phyloP scores from a whole-genome alignment of 768 basidiomycete genomes.

The Amanita pallidorosea region DNA sequence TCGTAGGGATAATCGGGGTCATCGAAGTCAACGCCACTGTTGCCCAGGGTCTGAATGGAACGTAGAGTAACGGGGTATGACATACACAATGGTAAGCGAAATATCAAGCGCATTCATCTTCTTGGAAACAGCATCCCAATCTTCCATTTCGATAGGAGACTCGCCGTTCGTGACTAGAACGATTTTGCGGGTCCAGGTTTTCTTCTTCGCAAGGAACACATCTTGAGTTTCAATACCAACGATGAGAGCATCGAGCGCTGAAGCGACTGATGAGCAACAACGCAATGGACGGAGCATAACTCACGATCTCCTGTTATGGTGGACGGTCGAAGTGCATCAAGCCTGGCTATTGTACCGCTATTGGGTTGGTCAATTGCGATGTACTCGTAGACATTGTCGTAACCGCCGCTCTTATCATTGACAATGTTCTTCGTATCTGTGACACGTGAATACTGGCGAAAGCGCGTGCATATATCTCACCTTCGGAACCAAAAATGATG shows the following conservation, averaged over 20 bases:
- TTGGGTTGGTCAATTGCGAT: constrained; percentile 62
- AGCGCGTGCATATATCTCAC: constrained; percentile 19
- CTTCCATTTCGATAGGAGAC: constrained; percentile 57
- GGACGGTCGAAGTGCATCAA: constrained; percentile 50
- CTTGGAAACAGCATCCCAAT: constrained; percentile 59
- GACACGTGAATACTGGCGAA: not conserved
- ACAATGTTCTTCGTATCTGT: constrained; percentile 60
- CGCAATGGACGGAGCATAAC: constrained; percentile 13
- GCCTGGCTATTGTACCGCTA: constrained; percentile 50
- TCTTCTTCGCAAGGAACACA: constrained; percentile 54
- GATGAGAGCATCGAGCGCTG: constrained; percentile 81
- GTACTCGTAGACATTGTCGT: constrained; percentile 64
- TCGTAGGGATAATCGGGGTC: constrained; percentile 54
- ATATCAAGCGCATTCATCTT: constrained; percentile 56
- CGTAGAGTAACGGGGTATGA: not conserved
- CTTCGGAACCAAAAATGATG: constrained; percentile 76
- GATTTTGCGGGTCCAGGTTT: constrained; percentile 79
- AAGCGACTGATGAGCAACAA: not conserved
- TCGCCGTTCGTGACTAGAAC: constrained; percentile 82
- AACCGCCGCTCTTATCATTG: constrained; percentile 51
- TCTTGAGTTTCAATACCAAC: constrained; percentile 79
- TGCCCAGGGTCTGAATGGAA: constrained; percentile 1
- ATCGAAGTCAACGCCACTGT: constrained; percentile 83
- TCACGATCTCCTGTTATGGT: constrained; percentile 54
- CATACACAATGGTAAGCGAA: constrained; percentile 61